These are phyloP conservation scores for Leishmania aethiopica DNA, from an alignment of 208 protist species.

Conservation along the genomic window DNA sequence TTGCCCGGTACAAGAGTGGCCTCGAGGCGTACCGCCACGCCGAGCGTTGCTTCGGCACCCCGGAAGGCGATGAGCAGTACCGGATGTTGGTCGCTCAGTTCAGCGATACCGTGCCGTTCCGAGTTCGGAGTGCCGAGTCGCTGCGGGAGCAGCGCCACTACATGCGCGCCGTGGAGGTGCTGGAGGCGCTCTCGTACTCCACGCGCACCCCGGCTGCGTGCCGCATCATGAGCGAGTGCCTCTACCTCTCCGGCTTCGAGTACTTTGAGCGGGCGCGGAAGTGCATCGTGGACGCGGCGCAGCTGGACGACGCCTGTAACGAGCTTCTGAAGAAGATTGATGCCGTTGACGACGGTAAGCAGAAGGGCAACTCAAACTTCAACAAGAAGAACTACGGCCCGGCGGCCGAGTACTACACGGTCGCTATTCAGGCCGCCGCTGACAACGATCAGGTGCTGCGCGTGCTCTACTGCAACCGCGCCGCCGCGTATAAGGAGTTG, in stretches of 20 bases:
- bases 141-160: conserved; percentile 65
- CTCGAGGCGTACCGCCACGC: conserved; percentile 66
- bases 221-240: conserved; percentile 67
- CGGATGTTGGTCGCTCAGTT: conserved; percentile 86
- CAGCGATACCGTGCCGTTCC: conserved; percentile 72
- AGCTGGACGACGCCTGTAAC: conserved; percentile 73
- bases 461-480: conserved; percentile 93
- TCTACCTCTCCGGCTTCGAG: conserved; percentile 88
- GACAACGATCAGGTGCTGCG: conserved; percentile 85
- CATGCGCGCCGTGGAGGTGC: conserved; percentile 61
- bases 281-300: conserved; percentile 47
- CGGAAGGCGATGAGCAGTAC: conserved; percentile 82
- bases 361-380: conserved; percentile 87
- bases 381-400: conserved; percentile 75
- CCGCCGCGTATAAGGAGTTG: conserved; percentile 90
- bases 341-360: conserved; percentile 85
- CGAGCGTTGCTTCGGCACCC: conserved; percentile 63
- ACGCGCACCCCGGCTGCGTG: conserved; percentile 56
- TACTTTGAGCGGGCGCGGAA: conserved; percentile 76
- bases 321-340: conserved; percentile 72
- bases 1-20: conserved; percentile 60
- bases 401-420: conserved; percentile 79
- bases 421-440: conserved; percentile 61
- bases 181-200: conserved; percentile 61
- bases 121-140: conserved; percentile 80